These are phyloP conservation scores for Zygnema circumcarinatum DNA, from an alignment of 139 green algal genomes.

Conservation along the genomic window DNA sequence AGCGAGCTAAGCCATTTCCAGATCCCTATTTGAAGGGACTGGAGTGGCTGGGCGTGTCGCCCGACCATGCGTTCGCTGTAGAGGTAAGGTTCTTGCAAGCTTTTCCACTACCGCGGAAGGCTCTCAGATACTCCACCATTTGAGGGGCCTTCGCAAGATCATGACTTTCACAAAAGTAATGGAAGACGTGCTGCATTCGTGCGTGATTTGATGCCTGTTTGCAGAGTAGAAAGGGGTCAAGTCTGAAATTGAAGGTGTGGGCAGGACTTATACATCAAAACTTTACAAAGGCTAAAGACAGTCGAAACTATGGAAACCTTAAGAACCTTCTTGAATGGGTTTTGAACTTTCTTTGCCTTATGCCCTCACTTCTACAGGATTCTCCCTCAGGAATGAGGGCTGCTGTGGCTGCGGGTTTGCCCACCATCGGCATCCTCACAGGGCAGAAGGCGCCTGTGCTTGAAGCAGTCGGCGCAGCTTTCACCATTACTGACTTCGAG, in stretches of 20 bases:
- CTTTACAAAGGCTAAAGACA: no score
- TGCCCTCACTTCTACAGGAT: slow-evolving; percentile 17
- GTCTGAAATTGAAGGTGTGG: no score
- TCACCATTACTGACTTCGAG: slow-evolving; percentile 19
- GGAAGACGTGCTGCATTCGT: no score
- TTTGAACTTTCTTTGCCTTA: neutral
- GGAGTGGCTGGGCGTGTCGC: slow-evolving; percentile 64
- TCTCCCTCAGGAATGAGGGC: slow-evolving; percentile 32
- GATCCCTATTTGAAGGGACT: slow-evolving; percentile 78
- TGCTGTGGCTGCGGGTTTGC: slow-evolving; percentile 23
- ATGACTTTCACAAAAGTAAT: no score
- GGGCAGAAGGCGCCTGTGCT: neutral
- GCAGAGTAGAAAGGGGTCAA: no score
- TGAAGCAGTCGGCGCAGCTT: slow-evolving; percentile 14
- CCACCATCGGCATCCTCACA: slow-evolving; percentile 29
- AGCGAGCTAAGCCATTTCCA: slow-evolving; percentile 74
- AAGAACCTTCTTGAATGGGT: no score
- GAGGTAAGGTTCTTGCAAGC: slow-evolving; percentile 35
- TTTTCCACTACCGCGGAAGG: no score
- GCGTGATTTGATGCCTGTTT: no score
- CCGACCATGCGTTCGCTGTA: slow-evolving; percentile 41
- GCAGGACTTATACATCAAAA: no score
- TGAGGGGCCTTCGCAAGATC: neutral
- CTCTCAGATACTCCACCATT: no score
- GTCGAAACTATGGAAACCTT: no score